Base-by-base conservation (phyloP, 306 rosid genomes). In the Fragaria iinumae region DNA sequence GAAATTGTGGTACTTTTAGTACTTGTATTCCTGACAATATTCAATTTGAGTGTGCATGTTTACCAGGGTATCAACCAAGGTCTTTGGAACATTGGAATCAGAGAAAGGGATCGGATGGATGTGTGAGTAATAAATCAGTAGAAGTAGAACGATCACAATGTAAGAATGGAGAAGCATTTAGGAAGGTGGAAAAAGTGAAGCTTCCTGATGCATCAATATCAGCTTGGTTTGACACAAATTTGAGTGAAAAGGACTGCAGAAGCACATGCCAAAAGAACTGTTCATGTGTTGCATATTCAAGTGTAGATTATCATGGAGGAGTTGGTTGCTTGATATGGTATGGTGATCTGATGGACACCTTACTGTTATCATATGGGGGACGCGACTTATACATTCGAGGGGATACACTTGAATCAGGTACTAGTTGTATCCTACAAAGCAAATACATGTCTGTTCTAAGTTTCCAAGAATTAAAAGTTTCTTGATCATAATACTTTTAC, bases 1-100 rank as follows among this genome's bases (percentile, higher is more conserved):
- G 75, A 57, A 47, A 71, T 0, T 89, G 93, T 6, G 85, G 96
- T 36, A 7, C 72, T 0, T 83, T 84, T 36, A 52, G 88, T 49
- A 82, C 84, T 4, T 90, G 91, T 43, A 62, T 72, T 52, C 81
- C 89, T 5, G 66, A 76, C 5, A 71, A 76, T 64, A 11, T 53
- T 9, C 79, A 74, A 2, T 79, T 72, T n/a, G 65, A 16, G 66
- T 90, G 96, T 60, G 9, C 72, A 11, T 90, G 96, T 48, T 16
- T 88, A 1, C 91, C 86, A 0, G 93, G 93, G 5, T 87, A 80
- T 71, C 83, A 85, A 63, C 93, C 93, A 5, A 74, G 55, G 43
- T 65, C 48, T 3, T 49, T 79, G 5, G 64, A 6, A 1, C 68
- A 77, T 12, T 85, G 89, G 93, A 41, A 75, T 66, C 11, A 80